phyloP scores from a whole-genome alignment of 177 flowering plant species.

The Vitis hybrid region DNA sequence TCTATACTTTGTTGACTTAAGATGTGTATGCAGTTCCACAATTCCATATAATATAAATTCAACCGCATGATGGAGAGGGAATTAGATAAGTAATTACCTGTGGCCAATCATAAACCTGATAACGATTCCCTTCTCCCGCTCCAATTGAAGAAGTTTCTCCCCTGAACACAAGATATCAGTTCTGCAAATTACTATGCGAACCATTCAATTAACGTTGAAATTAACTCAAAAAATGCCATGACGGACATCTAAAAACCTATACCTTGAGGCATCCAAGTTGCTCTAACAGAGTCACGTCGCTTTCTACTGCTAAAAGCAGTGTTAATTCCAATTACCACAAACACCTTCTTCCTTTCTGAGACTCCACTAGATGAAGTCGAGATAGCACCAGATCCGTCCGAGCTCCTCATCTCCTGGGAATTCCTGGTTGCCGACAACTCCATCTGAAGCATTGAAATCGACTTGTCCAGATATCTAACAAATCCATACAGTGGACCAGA shows the following conservation, averaged over 20 bases:
- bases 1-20: background rate
- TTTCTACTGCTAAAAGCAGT: conserved; percentile 98
- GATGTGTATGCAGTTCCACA: background rate
- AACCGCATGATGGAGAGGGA: background rate
- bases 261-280: conserved; percentile 99
- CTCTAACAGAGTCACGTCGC: conserved; percentile 92
- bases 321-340: conserved; percentile 93
- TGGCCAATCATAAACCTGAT: conserved; percentile 95
- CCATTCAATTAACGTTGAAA: background rate
- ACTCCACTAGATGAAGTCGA: conserved; percentile 24
- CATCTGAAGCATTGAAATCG: conserved; percentile 78
- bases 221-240: background rate
- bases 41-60: background rate
- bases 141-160: conserved; percentile 69
- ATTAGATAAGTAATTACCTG: conserved; percentile 45
- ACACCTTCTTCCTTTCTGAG: conserved; percentile 57
- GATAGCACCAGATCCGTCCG: conserved; percentile 16
- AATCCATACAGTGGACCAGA: conserved; percentile 1
- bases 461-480: conserved; percentile 68
- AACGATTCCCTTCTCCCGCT: conserved; percentile 85
- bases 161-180: conserved; percentile 40
- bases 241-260: background rate
- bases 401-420: conserved; percentile 36
- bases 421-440: conserved; percentile 65
- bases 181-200: background rate